These are phyloP conservation scores for Schwanniomyces occidentalis DNA, from an alignment of 805 yeast genomes.

Conservation along the genomic window DNA sequence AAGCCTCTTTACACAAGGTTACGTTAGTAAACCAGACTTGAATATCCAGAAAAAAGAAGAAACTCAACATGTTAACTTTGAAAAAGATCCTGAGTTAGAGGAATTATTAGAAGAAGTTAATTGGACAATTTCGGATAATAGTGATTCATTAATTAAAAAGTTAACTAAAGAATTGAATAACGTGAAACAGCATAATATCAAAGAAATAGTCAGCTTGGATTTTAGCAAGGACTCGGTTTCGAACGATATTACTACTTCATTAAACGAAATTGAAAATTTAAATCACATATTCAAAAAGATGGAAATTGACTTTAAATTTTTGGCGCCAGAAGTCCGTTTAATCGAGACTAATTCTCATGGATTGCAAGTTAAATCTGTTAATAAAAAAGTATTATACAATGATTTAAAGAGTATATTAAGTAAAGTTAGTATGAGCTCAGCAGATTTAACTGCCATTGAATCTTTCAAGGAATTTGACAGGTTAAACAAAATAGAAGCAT, in stretches of 20 bases:
- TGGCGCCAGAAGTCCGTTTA: slow-evolving; percentile 65
- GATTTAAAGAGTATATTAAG: slow-evolving; percentile 68
- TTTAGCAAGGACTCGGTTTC: slow-evolving; percentile 32
- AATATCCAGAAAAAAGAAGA: slow-evolving; percentile 13
- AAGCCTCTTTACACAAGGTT: slow-evolving; percentile 5
- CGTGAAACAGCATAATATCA: slow-evolving; percentile 63
- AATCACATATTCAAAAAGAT: slow-evolving; percentile 37
- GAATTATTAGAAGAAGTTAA: slow-evolving; percentile 76
- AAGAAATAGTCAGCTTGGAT: slow-evolving; percentile 39
- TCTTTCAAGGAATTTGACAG: slow-evolving; percentile 51
- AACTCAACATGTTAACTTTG: slow-evolving; percentile 12
- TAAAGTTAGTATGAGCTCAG: slow-evolving; percentile 66
- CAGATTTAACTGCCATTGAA: slow-evolving; percentile 49
- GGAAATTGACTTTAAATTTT: slow-evolving; percentile 38
- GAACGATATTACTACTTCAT: slow-evolving; percentile 32
- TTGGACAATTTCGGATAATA: slow-evolving; percentile 72
- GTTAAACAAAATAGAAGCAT: slow-evolving; percentile 35
- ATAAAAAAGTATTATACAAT: slow-evolving; percentile 71
- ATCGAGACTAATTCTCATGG: slow-evolving; percentile 80
- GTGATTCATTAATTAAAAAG: slow-evolving; percentile 56
- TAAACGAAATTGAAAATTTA: slow-evolving; percentile 38
- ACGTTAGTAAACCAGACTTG: slow-evolving; percentile 14
- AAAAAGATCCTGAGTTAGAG: slow-evolving; percentile 48
- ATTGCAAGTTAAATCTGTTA: slow-evolving; percentile 77
- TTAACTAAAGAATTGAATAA: slow-evolving; percentile 59